These are phyloP conservation scores for Kappamyces sp. DNA, from an alignment of 192 early-diverging fungal genomes.

Conservation along the genomic window DNA sequence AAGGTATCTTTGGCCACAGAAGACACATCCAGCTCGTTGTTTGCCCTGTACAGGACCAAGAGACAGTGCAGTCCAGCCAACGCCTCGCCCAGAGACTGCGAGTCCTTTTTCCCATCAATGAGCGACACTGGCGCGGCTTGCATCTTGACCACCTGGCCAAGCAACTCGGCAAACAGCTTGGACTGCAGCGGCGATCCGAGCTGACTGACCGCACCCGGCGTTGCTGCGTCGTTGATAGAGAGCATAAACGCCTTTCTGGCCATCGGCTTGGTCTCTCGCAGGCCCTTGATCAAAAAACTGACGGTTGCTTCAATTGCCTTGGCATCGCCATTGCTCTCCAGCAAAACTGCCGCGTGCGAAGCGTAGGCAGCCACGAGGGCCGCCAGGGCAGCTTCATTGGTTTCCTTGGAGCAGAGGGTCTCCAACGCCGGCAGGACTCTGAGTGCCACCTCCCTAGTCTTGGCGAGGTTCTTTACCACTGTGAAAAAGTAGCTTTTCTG, in stretches of 20 bases:
- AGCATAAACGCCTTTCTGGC: constrained; percentile 65
- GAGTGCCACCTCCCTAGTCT: not conserved
- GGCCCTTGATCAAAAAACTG: constrained; percentile 42
- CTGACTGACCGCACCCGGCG: constrained; percentile 13
- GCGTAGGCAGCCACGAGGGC: constrained; percentile 57
- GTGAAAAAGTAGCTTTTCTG: constrained; percentile 9
- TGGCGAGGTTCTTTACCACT: constrained; percentile 20
- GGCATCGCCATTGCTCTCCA: constrained; percentile 32
- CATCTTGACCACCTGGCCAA: constrained; percentile 44
- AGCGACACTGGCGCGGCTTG: constrained; percentile 34
- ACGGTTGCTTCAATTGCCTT: constrained; percentile 35
- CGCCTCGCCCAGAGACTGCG: constrained; percentile 35
- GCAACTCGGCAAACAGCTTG: constrained; percentile 35
- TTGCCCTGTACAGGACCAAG: constrained; percentile 12
- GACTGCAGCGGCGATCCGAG: constrained; percentile 19
- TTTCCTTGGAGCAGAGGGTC: constrained; percentile 70
- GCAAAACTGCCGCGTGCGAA: constrained; percentile 44
- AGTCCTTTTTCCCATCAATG: constrained; percentile 47
- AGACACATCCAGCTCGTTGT: constrained; percentile 16
- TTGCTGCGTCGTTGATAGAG: constrained; percentile 44
- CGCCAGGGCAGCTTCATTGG: constrained; percentile 60
- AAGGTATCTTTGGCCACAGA: constrained; percentile 10
- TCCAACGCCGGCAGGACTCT: constrained; percentile 58
- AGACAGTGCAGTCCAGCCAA: constrained; percentile 30
- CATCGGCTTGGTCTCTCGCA: constrained; percentile 54